A percentile compares a stretch with the other conserved stretches of the same genome.
Conservation (phyloP, 78 protist species). For the Emiliania huxleyi region DNA sequence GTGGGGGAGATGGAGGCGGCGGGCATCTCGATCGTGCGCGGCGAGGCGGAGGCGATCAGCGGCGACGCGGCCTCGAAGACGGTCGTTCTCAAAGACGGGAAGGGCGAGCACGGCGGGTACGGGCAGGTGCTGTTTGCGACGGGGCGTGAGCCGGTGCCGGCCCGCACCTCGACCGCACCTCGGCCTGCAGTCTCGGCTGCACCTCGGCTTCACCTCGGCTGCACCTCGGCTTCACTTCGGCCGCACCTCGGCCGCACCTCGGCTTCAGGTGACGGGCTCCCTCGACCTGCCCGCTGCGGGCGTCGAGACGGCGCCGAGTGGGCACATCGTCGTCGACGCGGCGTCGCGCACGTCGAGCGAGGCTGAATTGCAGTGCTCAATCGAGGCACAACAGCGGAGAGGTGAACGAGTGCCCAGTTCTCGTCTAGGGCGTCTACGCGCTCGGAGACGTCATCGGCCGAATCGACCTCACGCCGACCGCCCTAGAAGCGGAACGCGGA, state of each 20-base stretch:
- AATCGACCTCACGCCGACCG: not conserved
- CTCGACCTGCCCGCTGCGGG: slow-evolving; percentile 68
- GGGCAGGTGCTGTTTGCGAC: not conserved
- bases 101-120: slow-evolving; percentile 52
- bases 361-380: too few species aligned
- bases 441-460: slow-evolving; percentile 78
- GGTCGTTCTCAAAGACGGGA: not conserved
- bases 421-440: slow-evolving; percentile 57
- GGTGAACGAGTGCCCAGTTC: too few species aligned
- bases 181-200: too few species aligned
- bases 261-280: not conserved
- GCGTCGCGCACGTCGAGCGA: slow-evolving; percentile 57
- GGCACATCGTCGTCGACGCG: slow-evolving; percentile 58
- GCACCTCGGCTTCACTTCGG: not conserved
- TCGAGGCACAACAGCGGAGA: too few species aligned
- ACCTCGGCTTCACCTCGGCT: too few species aligned
- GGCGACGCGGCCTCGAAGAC: not conserved
- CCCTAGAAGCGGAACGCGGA: too few species aligned
- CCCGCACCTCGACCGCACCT: too few species aligned
- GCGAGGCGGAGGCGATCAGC: not conserved
- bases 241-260: not conserved
- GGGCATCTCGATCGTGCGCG: not conserved
- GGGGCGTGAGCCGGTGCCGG: too few species aligned
- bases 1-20: not conserved
- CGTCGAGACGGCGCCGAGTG: slow-evolving; percentile 27